Conservation (phyloP, 2,329 filamentous ascomycete genomes). For the Aspergillus niger region DNA sequence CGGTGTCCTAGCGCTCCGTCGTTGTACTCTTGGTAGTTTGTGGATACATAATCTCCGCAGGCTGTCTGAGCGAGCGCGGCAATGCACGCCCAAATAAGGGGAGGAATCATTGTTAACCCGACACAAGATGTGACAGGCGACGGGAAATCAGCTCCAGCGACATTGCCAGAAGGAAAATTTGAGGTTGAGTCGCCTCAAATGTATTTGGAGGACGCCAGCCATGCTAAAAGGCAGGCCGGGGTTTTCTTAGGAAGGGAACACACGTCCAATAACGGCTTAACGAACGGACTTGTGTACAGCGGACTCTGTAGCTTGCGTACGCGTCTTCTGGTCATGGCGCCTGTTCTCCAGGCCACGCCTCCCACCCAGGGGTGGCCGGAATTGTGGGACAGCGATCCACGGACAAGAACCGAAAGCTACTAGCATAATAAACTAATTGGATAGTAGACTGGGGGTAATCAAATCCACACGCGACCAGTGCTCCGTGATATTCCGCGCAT, state of each 20-base stretch:
- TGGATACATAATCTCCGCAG: slow-evolving; percentile 4
- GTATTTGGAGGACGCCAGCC: neutral
- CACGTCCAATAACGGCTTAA: neutral
- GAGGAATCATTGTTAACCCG: slow-evolving; percentile 1
- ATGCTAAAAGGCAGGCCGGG: neutral
- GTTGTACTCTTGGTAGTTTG: slow-evolving; percentile 8
- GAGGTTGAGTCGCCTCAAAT: neutral
- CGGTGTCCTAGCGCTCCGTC: slow-evolving; percentile 10
- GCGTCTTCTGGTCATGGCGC: neutral
- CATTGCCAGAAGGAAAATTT: neutral
- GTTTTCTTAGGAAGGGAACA: neutral
- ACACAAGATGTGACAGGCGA: neutral
- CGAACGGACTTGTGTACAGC: neutral
- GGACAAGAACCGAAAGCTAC: neutral
- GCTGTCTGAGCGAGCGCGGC: neutral
- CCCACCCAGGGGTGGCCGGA: neutral
- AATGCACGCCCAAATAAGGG: slow-evolving; percentile 3
- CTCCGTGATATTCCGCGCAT: neutral
- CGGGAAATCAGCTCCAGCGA: neutral
- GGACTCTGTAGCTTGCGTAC: neutral
- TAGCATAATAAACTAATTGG: too few relatives aligned
- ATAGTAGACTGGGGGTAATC: neutral
- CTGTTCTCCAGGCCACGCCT: neutral
- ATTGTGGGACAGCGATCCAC: neutral
- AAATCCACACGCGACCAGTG: too few relatives aligned